These are phyloP conservation scores for Babesia ovis DNA, from an alignment of 169 alveolate species.

Conservation along the genomic window DNA sequence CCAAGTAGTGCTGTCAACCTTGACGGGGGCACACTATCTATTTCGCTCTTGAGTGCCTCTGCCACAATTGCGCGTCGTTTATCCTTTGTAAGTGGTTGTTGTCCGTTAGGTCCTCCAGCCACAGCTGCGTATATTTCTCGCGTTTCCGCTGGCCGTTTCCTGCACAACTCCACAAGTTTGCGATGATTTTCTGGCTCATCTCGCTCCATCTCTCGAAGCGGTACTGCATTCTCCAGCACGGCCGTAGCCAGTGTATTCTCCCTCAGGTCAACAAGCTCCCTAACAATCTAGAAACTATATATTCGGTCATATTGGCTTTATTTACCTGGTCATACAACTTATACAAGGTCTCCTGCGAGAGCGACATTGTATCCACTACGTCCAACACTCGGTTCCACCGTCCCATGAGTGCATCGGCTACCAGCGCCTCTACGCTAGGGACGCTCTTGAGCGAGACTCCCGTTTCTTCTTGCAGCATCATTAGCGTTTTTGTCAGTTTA, in stretches of 20 bases:
- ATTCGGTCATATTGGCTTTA: neutral
- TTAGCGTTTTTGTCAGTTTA: conserved; percentile 64
- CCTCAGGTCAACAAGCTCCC: conserved; percentile 75
- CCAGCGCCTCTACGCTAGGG: conserved; percentile 70
- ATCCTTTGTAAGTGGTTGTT: conserved; percentile 59
- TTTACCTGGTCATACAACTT: conserved; percentile 74
- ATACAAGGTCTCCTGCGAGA: conserved; percentile 72
- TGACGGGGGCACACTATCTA: conserved; percentile 77
- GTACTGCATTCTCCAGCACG: conserved; percentile 56
- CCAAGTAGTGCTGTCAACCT: conserved; percentile 73
- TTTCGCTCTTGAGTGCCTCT: conserved; percentile 62
- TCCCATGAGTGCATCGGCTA: conserved; percentile 76
- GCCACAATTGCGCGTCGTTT: conserved; percentile 63
- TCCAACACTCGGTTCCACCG: conserved; percentile 77
- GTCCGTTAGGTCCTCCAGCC: conserved; percentile 14
- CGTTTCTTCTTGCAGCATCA: conserved; percentile 77
- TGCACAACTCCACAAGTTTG: conserved; percentile 47
- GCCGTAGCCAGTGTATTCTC: conserved; percentile 68
- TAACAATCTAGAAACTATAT: conserved; percentile 30
- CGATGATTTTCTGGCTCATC: conserved; percentile 56
- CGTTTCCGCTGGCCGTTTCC: conserved; percentile 54
- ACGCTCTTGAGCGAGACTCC: conserved; percentile 72
- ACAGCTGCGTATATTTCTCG: conserved; percentile 61
- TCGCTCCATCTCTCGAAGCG: conserved; percentile 51
- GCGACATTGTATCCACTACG: conserved; percentile 70